phyloP scores from a whole-genome alignment of 345 rosid species.

The Sisymbrium irio region DNA sequence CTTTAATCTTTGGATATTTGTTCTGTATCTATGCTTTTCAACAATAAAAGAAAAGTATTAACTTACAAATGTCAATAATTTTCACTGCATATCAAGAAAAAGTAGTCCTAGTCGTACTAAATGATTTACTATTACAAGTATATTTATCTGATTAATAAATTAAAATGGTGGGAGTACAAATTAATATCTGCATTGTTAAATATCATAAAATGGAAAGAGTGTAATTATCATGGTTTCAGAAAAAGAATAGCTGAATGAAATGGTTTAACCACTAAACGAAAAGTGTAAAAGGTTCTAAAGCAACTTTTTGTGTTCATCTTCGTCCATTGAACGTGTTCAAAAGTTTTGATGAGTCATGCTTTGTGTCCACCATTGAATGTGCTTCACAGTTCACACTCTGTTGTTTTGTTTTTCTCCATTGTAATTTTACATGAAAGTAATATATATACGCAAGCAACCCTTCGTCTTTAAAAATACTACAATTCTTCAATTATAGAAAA shows the following conservation, averaged over 20 bases:
- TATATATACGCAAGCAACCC: not conserved
- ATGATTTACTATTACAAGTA: not conserved
- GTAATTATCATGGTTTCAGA: not conserved
- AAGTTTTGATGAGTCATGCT: conserved; percentile 1
- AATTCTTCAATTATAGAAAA: not conserved
- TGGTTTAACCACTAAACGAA: not conserved
- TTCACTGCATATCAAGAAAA: not conserved
- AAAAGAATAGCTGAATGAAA: not conserved
- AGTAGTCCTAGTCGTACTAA: not conserved
- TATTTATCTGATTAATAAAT: not conserved
- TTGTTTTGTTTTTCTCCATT: not conserved
- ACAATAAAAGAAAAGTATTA: not conserved
- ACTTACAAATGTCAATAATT: not conserved
- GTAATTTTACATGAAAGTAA: not conserved
- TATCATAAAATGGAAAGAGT: not conserved
- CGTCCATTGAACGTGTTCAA: conserved; percentile 27
- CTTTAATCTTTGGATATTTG: not conserved
- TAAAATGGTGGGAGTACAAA: not conserved
- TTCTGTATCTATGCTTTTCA: not conserved
- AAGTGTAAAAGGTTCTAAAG: not conserved
- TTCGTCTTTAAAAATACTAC: not conserved
- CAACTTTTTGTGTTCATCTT: conserved; percentile 5
- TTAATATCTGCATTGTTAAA: not conserved
- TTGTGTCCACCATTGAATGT: conserved; percentile 13
- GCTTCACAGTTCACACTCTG: conserved; percentile 19